Base-by-base conservation (phyloP, 2,329 filamentous ascomycete species). In the Diaporthe vaccinii region DNA sequence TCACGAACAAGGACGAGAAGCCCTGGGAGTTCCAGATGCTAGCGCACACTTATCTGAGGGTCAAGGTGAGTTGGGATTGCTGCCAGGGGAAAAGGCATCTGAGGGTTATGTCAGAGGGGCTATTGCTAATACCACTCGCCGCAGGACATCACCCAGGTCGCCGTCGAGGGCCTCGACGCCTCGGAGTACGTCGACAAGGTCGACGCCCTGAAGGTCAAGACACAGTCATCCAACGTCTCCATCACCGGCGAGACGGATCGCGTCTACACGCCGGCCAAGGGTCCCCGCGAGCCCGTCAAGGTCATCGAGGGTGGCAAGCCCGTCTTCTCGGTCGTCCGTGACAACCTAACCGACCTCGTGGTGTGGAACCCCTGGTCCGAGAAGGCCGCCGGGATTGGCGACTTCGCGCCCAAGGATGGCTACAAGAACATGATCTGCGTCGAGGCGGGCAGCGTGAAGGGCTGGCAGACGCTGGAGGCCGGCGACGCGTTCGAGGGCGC, bases 281-380 rank as follows among this genome's bases (percentile, higher is more conserved):
- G 91, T 0, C 91, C 93, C 53, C 87, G 86, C 58, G 84, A 88
- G 61, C 85, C 89, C 1, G 84, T 94, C 62, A 82, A 89, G 17
- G 90, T 97, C 65, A 82, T 87, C 22, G 91, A 94, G 80, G 89
- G 85, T 68, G 92, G 91, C 76, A 89, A 89, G 80, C 87, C 92
- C 20, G 86, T 89, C 69, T 95, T 94, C 86, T 91, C 92, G 76
- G 89, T 98, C 73, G 91, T 93, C 55, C 91, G 97, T 77, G 95
- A 98, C 84, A 96, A 95, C 78, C 89, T 99, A 78, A 90, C 91
- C 77, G 95, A 98, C 79, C 92, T 97, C 22, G 96, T 98, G 1
- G 94, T 98, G 41, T 99, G 97, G 97, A 99, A 99, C 85, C 97
- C 97, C 2, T 98, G 96, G 95, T 89, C 89, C 55, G 94, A 96